Conservation (phyloP, 371 early-diverging fungal genomes). For the Lichtheimia ramosa region DNA sequence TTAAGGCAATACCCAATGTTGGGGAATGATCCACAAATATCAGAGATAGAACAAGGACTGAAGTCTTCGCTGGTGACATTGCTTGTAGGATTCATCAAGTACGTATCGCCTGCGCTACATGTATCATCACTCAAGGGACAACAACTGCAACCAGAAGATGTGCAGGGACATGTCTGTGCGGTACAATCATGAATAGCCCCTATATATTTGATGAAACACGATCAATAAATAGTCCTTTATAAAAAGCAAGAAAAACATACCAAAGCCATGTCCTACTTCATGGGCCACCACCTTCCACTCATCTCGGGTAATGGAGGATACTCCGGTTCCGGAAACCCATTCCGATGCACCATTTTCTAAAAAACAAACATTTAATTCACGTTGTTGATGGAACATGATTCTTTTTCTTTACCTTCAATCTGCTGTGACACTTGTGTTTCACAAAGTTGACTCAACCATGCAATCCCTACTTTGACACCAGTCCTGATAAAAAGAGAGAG, state of each 20-base stretch:
- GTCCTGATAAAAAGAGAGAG: conserved; percentile 32
- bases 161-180: conserved; percentile 58
- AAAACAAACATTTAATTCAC: not conserved
- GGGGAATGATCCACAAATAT: conserved; percentile 68
- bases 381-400: not conserved
- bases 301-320: conserved; percentile 79
- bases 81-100: conserved; percentile 87
- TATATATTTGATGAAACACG: not conserved
- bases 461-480: conserved; percentile 90
- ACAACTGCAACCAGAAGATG: conserved; percentile 58
- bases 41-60: conserved; percentile 78
- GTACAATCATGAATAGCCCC: conserved; percentile 72
- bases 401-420: conserved; percentile 27
- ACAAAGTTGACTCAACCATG: conserved; percentile 88
- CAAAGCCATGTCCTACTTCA: conserved; percentile 91
- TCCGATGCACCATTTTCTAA: conserved; percentile 43
- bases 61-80: conserved; percentile 71
- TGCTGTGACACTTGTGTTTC: conserved; percentile 55
- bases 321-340: conserved; percentile 84
- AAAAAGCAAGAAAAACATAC: conserved; percentile 20
- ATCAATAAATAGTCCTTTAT: not conserved
- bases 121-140: conserved; percentile 69
- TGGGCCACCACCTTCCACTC: conserved; percentile 98
- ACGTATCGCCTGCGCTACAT: conserved; percentile 82
- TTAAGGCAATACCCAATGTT: conserved; percentile 61